Evolutionary conservation across 495 filamentous ascomycete species (phyloP), one percentile per base, ranked within the genome.

Genomic region (Hapsidospora chrysogenum): DNA sequence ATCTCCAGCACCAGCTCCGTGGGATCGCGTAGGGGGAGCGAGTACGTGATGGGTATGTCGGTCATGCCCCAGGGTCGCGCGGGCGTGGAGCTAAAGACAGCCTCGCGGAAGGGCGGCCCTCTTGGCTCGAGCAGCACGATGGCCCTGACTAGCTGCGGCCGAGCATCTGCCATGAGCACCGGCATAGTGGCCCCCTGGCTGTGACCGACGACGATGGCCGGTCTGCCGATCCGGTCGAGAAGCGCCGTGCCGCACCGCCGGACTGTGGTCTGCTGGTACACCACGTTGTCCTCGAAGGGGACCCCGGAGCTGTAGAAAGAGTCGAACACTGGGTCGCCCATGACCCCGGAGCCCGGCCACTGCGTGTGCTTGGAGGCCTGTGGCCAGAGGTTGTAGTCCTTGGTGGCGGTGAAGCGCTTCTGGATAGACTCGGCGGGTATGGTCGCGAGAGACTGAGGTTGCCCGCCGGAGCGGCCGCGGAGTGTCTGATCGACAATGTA

Each of bases 41-140:
- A 49, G 44, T 70, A 77, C 1, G 56, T 61, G 4, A 73, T 19
- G 1, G 62, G 56, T 29, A 63, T 55, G 29, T 61, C 47, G 1
- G 63, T 56, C 9, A 74, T 41, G 3, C 66, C 67, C 32, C 54
- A 68, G 0, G 48, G 40, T 3, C 57, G 44, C 0, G 50, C 35
- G 2, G 46, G 36, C 14, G 49, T 42, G 16, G 39, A 22, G 30
- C 40, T 48, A 13, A 45, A 36, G 17, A 55, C 18, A n/a, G 13
- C 42, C 5, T 55, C 45, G 21, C 43, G 42, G 43, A 70, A 72
- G 0, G 67, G 68, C 14, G 68, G 66, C 10, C 68, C 68, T 1
- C 52, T 47, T 0, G 70, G 71, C 46, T 74, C 71, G 10, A 76
- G 44, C 0, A 54, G 53, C n/a, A 72, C 46, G 27, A 72, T 58